Evolutionary conservation across 208 protist genomes (phyloP).

Genomic region (Novymonas esmeraldas): DNA sequence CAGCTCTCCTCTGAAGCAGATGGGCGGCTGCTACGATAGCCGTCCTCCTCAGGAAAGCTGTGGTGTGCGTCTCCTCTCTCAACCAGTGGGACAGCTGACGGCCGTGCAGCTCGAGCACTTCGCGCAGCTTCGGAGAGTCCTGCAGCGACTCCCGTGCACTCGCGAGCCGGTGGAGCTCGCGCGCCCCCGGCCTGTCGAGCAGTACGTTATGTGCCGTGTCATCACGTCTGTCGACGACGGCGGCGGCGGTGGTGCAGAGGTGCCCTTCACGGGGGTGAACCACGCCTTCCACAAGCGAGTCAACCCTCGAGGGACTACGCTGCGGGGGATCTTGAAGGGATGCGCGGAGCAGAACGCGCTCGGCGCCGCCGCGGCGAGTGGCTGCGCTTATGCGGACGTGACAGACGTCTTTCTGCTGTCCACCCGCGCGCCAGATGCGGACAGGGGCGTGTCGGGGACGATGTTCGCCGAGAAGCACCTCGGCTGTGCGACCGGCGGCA

Average conservation of each 20-base stretch:
- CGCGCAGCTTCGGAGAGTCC: slow-evolving; percentile 14
- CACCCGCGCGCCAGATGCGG: background rate
- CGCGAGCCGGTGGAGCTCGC: background rate
- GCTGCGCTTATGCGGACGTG: slow-evolving; percentile 53
- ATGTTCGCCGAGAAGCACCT: no score
- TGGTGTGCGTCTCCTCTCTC: slow-evolving; percentile 4
- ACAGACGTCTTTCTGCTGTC: slow-evolving; percentile 57
- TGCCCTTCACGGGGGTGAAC: slow-evolving; percentile 81
- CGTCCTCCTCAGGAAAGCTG: background rate
- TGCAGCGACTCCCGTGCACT: slow-evolving; percentile 12
- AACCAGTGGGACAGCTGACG: slow-evolving; percentile 5
- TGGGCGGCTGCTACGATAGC: background rate
- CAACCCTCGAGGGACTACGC: slow-evolving; percentile 43
- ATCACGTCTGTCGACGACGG: background rate
- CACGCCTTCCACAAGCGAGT: slow-evolving; percentile 65
- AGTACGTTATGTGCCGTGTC: slow-evolving; percentile 30
- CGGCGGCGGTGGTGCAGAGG: background rate
- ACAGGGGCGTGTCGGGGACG: no score
- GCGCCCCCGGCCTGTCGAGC: background rate
- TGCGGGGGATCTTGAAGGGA: slow-evolving; percentile 80
- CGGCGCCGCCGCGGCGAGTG: slow-evolving; percentile 72
- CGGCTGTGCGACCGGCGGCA: no score
- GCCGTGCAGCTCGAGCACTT: slow-evolving; percentile 22
- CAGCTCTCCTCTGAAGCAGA: background rate
- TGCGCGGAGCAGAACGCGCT: slow-evolving; percentile 91